Conservation (phyloP, 1,284 basidiomycete species). For the Ustilago tritici region DNA sequence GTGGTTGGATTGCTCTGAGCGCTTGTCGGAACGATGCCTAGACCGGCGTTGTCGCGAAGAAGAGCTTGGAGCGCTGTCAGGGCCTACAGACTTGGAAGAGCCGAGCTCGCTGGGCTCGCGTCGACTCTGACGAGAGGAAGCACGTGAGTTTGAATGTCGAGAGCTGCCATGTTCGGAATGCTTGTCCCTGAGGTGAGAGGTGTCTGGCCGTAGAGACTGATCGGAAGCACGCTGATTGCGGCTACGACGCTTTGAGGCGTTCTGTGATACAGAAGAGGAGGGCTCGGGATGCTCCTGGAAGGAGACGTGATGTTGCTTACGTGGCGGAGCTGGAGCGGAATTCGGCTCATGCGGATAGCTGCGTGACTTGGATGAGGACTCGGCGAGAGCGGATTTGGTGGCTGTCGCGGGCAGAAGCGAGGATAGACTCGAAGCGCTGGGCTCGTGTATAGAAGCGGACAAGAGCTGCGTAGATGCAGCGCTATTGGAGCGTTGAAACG, state of each 20-base stretch:
- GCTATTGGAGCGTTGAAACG: conserved; percentile 31
- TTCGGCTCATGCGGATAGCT: conserved; percentile 2
- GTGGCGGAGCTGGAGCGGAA: conserved; percentile 12
- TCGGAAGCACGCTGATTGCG: conserved; percentile 29
- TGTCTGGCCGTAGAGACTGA: conserved; percentile 16
- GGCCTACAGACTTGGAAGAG: conserved; percentile 29
- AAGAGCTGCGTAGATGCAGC: conserved; percentile 34
- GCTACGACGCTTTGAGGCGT: conserved; percentile 19
- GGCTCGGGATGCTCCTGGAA: conserved; percentile 41
- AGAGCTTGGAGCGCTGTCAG: conserved; percentile 25
- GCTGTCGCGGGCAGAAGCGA: conserved; percentile 9
- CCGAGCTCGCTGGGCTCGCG: conserved; percentile 35
- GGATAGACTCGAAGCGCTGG: conserved; percentile 6
- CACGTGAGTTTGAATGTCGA: conserved; percentile 21
- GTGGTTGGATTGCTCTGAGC: conserved; percentile 24
- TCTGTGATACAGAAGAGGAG: conserved; percentile 8
- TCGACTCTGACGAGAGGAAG: conserved; percentile 45
- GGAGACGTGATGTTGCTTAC: conserved; percentile 49
- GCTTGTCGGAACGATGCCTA: conserved; percentile 26
- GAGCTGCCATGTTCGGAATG: conserved; percentile 41
- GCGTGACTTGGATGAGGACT: conserved; percentile 28
- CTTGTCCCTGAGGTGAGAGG: conserved; percentile 18
- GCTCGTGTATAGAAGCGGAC: conserved; percentile 7
- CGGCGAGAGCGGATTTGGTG: conserved; percentile 33
- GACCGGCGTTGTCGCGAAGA: conserved; percentile 24